Evolutionary conservation across 2,329 filamentous ascomycete species (phyloP), one percentile per base, ranked within the genome.

Genomic region (Microsporum canis): DNA sequence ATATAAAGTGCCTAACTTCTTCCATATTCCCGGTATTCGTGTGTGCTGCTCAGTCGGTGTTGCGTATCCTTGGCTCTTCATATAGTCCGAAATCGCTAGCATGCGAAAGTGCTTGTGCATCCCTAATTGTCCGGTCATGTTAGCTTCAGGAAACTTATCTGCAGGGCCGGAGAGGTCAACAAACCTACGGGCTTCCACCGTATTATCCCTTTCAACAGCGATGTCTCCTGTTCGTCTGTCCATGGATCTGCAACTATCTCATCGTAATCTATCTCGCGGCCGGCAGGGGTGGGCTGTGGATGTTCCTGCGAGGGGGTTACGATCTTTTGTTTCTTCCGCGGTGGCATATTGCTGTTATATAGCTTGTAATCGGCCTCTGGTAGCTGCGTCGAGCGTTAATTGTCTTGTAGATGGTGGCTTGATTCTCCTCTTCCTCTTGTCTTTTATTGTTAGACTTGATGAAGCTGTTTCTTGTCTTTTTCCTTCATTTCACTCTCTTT

Each of bases 101-200:
- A 96, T 91, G 63, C 89, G 87, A 71, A 96, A 95, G 73, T 96
- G 90, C 72, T 92, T 95, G 77, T 96, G 91, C 81, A 96, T 88
- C 63, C 91, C 89, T 89, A 65, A 5, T 43, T 63, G 8, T 36
- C 27, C 49, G 12, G 27, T 33, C 27, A 17, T 14, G 17, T 60
- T 17, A 58, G 62, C 29, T 27, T 7, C 31, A n/a, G 17, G 4
- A 10, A 8, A 23, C 17, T n/a, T 43, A 31, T 7, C 3, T 29
- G 14, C 17, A 17, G 14, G 53, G 31, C 17, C 45, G n/a, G 29
- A 53, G 34, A 61, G 39, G 23, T 39, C 58, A 62, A 73, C 75
- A 66, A 71, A 89, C 91, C 92, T 45, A 92, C 92, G n/a, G 94
- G 94, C 72, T 99, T 99, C 88, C 89, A 96, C 71, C 86, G 83